Conservation (phyloP, 139 green algal genomes). For the Tetradesmus lagerheimii region DNA sequence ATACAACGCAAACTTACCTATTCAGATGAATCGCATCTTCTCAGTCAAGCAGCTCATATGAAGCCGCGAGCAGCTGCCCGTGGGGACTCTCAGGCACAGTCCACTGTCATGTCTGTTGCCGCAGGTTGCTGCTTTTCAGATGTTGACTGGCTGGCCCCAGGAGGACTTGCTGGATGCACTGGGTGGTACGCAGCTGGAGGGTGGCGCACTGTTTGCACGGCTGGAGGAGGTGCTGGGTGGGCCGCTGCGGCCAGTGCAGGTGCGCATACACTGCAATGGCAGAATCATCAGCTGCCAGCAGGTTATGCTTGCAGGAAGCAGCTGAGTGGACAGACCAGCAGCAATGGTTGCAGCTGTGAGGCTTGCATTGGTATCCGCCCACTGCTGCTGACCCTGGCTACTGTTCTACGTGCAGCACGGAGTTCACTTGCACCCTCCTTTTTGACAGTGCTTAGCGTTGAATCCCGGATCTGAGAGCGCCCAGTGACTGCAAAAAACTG, state of each 20-base stretch:
- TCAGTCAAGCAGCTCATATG: too few relatives aligned
- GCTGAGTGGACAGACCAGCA: not conserved
- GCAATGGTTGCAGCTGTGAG: not conserved
- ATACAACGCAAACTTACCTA: too few relatives aligned
- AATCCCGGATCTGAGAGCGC: too few relatives aligned
- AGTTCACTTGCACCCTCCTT: not conserved
- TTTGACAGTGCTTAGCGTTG: too few relatives aligned
- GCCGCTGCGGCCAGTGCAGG: constrained; percentile 31
- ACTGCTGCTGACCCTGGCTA: not conserved
- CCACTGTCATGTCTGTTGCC: not conserved
- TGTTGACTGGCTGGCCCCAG: constrained; percentile 82
- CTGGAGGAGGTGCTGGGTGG: constrained; percentile 64
- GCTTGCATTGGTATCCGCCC: not conserved
- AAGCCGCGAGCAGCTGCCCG: too few relatives aligned
- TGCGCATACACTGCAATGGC: not conserved
- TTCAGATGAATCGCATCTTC: too few relatives aligned
- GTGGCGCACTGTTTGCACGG: constrained; percentile 71
- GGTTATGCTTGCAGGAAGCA: not conserved
- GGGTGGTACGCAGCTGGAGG: constrained; percentile 10
- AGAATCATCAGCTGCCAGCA: not conserved
- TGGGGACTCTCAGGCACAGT: too few relatives aligned
- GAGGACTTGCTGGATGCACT: constrained; percentile 74
- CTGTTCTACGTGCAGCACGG: not conserved
- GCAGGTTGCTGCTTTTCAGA: constrained; percentile 70
- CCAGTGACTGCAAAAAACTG: too few relatives aligned